Conservation (phyloP, 257 asterid species). For the Thymus quinquecostatus region DNA sequence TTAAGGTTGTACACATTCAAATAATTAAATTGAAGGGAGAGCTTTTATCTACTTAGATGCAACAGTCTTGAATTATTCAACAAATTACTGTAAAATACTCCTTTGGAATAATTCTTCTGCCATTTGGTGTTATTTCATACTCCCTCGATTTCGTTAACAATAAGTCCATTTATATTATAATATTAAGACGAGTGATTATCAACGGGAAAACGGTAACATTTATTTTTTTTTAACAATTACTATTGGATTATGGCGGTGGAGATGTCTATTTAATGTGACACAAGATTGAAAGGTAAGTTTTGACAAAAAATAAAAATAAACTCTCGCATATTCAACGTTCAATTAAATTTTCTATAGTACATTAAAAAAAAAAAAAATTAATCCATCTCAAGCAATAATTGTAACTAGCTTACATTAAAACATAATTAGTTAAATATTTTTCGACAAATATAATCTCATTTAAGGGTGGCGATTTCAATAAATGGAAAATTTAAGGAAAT, state of each 20-base stretch:
- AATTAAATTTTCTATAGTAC: neutral
- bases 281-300: neutral
- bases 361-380: neutral
- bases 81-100: neutral
- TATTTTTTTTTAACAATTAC: neutral
- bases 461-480: neutral
- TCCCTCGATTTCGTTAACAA: too few relatives aligned
- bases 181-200: too few relatives aligned
- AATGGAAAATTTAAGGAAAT: neutral
- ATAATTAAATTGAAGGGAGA: neutral
- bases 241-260: neutral
- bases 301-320: neutral
- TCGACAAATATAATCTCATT: neutral
- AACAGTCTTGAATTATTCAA: neutral
- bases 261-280: neutral
- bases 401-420: neutral
- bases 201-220: too few relatives aligned
- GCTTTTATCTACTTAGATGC: neutral
- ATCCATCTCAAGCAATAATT: neutral
- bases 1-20: neutral
- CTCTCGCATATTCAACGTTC: neutral
- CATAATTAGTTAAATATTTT: neutral
- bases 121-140: too few relatives aligned
- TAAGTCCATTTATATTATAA: too few relatives aligned
- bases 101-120: neutral